Percentiles rank a stretch among this genome's conserved stretches.
Conservation (phyloP, 129 eudicot species). For the Deinandra increscens region DNA sequence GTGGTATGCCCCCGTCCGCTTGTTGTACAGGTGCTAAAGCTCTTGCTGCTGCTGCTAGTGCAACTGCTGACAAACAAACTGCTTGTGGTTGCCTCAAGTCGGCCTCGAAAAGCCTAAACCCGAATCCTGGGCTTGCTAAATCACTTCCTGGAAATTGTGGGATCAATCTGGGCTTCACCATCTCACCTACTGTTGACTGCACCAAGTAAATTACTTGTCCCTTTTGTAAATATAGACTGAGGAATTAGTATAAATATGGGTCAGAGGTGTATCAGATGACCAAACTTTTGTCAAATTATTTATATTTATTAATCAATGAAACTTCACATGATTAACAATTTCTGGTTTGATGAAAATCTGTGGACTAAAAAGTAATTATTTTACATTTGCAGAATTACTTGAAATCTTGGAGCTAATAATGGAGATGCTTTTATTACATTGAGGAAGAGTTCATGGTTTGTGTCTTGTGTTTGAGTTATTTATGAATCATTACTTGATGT, state of each 20-base stretch:
- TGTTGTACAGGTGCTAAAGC: constrained; percentile 65
- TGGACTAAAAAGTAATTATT: not conserved
- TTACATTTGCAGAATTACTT: constrained; percentile 26
- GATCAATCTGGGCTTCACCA: constrained; percentile 49
- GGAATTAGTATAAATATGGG: too few species aligned
- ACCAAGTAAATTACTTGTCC: constrained; percentile 49
- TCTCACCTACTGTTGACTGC: constrained; percentile 70
- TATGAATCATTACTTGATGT: not conserved
- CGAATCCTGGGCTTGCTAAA: constrained; percentile 41
- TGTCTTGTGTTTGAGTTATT: not conserved
- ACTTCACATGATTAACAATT: not conserved
- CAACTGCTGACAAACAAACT: constrained; percentile 52
- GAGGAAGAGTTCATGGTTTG: constrained; percentile 4
- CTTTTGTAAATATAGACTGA: not conserved
- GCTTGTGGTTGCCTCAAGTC: constrained; percentile 62
- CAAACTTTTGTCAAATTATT: too few species aligned
- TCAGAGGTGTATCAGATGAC: too few species aligned
- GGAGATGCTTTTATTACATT: not conserved
- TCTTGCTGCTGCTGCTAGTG: constrained; percentile 47
- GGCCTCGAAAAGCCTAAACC: constrained; percentile 40
- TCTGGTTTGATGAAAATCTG: not conserved
- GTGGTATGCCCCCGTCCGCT: constrained; percentile 54
- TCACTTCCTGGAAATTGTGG: constrained; percentile 75
- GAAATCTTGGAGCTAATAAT: not conserved
- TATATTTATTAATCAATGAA: not conserved